phyloP scores from a whole-genome alignment of 208 protist species.

The Acanthamoeba quina region DNA sequence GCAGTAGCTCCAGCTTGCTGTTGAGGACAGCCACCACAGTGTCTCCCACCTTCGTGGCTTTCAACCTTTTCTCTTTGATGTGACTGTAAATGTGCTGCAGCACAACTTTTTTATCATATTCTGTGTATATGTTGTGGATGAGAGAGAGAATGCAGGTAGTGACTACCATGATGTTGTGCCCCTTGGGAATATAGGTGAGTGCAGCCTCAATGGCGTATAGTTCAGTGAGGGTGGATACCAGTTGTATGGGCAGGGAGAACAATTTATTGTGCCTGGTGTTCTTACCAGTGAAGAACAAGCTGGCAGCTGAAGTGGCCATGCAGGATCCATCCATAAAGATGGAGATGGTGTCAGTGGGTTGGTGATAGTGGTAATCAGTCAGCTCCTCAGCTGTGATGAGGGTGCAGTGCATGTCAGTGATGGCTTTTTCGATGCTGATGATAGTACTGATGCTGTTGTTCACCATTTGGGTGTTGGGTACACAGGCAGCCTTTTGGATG shows the following conservation, averaged over 20 bases:
- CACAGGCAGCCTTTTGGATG: too few species aligned
- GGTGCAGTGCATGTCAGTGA: too few species aligned
- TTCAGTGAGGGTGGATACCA: neutral
- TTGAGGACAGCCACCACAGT: too few species aligned
- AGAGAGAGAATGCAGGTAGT: neutral
- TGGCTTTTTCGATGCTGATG: neutral
- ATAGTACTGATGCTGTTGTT: neutral
- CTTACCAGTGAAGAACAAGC: neutral
- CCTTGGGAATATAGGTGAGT: neutral
- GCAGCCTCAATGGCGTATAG: neutral
- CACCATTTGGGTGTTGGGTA: neutral
- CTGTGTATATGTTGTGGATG: neutral
- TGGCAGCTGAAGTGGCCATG: neutral
- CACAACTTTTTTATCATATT: neutral
- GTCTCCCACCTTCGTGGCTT: too few species aligned
- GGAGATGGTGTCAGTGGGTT: neutral
- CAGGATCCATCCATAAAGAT: neutral
- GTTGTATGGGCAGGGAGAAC: neutral
- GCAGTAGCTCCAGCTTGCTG: too few species aligned
- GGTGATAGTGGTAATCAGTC: neutral
- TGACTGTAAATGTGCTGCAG: neutral
- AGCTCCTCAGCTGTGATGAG: neutral
- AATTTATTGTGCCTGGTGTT: neutral
- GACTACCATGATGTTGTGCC: neutral
- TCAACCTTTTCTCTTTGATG: neutral